These are phyloP conservation scores for Tephrocybe rancida DNA, from an alignment of 768 basidiomycete genomes.

Conservation along the genomic window DNA sequence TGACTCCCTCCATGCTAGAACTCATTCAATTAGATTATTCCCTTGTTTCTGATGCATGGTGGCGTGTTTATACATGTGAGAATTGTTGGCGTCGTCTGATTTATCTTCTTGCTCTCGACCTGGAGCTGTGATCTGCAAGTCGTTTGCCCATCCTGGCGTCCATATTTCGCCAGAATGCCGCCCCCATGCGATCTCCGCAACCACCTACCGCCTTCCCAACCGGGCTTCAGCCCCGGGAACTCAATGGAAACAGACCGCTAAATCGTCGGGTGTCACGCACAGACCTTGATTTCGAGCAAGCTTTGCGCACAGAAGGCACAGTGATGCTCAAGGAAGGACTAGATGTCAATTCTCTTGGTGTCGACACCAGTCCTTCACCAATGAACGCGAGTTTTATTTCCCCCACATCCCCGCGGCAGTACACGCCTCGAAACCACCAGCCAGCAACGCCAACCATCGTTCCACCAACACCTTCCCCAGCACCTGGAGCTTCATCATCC, in stretches of 20 bases:
- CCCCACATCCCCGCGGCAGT: slow-evolving; percentile 37
- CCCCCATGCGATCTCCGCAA: slow-evolving; percentile 37
- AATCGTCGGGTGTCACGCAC: slow-evolving; percentile 67
- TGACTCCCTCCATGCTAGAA: slow-evolving; percentile 10
- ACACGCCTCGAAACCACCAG: slow-evolving; percentile 37
- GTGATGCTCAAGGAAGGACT: slow-evolving; percentile 70
- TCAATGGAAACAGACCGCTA: slow-evolving; percentile 33
- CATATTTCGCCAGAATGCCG: slow-evolving; percentile 56
- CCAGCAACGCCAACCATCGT: slow-evolving; percentile 65
- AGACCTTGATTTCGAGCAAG: slow-evolving; percentile 84
- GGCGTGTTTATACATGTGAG: slow-evolving; percentile 16
- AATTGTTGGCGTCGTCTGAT: slow-evolving; percentile 2
- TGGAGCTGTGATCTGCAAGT: slow-evolving; percentile 7
- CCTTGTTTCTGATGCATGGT: slow-evolving; percentile 14
- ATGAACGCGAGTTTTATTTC: slow-evolving; percentile 43
- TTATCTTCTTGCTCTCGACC: background rate
- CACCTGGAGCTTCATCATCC: slow-evolving; percentile 33
- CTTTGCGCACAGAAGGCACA: slow-evolving; percentile 66
- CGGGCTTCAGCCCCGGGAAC: slow-evolving; percentile 57
- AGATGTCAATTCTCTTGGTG: slow-evolving; percentile 69
- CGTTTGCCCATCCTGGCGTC: slow-evolving; percentile 60
- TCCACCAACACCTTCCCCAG: slow-evolving; percentile 68
- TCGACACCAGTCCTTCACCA: slow-evolving; percentile 45
- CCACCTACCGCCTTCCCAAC: slow-evolving; percentile 50
- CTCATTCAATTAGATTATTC: slow-evolving; percentile 8